Evolutionary conservation across 176 grass and related monocot genomes (phyloP), one percentile per base, ranked within the genome.

Genomic region (Lolium rigidum): DNA sequence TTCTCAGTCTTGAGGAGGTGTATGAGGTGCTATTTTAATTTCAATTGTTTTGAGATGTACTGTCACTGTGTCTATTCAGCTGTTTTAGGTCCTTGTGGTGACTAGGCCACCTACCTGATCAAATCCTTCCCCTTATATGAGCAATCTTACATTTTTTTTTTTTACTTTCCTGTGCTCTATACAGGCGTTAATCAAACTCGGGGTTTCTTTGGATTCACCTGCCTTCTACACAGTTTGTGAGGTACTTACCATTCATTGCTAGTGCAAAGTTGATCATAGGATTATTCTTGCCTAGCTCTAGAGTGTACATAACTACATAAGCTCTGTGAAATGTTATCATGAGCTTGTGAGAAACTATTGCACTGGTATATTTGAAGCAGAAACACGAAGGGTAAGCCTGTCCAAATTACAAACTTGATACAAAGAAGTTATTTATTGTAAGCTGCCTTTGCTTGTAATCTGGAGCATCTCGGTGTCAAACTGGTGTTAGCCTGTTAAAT

Each of bases 1-100:
- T 94, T 94, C 90, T 97, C 35, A 84, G 49, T 63, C 90, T 90
- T 67, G 86, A 94, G 88, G 92, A 97, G 67, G 92, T 92, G 46
- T 86, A 87, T 48, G 80, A 82, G 92, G 94, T 97, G 90, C 81
- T 68, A 26, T 80, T 25, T 10, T 78, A 76, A 21, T 86, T 86
- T 65, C 31, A 39, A 52, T 77, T 56, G n/a, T 77, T 18, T 84
- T 77, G 48, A 25, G 14, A 22, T 65, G 0, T n/a, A 3, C 1
- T 82, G 46, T 57, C 10, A 50, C 72, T 63, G 22, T 37, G 1
- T 86, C 35, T 52, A 51, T 51, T 5, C 52, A 56, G 5, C 31
- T 44, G 22, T 71, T 59, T 4, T 59, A 70, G 26, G 5, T 80
- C 52, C 26, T 41, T 87, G 22, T 49, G 37, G 38, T 86, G 43